A percentile compares a stretch with the other conserved stretches of the same genome.
Evolutionary conservation across 2,329 filamentous ascomycete genomes (phyloP).

Genomic region (Sordariomycetes sp.): DNA sequence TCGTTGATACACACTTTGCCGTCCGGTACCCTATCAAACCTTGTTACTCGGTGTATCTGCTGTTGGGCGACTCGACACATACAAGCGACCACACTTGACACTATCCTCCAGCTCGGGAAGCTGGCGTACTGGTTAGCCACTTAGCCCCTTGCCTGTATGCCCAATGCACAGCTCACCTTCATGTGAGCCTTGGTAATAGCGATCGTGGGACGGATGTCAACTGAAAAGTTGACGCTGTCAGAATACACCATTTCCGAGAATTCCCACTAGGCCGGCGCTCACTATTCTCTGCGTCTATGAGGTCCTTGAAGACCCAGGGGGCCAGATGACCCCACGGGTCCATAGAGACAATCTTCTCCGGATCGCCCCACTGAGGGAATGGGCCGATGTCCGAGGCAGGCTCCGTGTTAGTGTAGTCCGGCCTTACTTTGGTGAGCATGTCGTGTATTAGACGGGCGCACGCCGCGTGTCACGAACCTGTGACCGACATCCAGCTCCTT

Average conservation of each 20-base stretch:
- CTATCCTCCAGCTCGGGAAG: slow-evolving; percentile 89
- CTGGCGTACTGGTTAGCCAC: slow-evolving; percentile 15
- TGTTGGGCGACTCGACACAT: slow-evolving; percentile 12
- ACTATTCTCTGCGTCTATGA: slow-evolving; percentile 63
- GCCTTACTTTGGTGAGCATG: slow-evolving; percentile 17
- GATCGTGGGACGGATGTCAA: slow-evolving; percentile 83
- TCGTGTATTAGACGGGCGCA: background rate
- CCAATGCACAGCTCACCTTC: slow-evolving; percentile 36
- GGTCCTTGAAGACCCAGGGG: slow-evolving; percentile 70
- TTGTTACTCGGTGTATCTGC: background rate
- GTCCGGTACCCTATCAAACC: slow-evolving; percentile 41
- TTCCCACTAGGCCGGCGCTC: slow-evolving; percentile 9
- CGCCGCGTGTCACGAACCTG: slow-evolving; percentile 25
- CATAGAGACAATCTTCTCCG: slow-evolving; percentile 94
- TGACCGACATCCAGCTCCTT: slow-evolving; percentile 79
- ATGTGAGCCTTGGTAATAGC: slow-evolving; percentile 88
- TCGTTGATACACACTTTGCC: slow-evolving; percentile 84
- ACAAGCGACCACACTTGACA: slow-evolving; percentile 65
- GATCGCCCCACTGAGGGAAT: slow-evolving; percentile 79
- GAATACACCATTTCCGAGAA: background rate
- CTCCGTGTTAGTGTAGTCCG: slow-evolving; percentile 65
- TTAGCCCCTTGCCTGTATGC: background rate
- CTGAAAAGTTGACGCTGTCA: slow-evolving; percentile 19
- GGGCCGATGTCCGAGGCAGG: slow-evolving; percentile 82
- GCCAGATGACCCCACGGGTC: slow-evolving; percentile 84